Base-by-base conservation (phyloP, 768 basidiomycete species). In the Galerina marginata region DNA sequence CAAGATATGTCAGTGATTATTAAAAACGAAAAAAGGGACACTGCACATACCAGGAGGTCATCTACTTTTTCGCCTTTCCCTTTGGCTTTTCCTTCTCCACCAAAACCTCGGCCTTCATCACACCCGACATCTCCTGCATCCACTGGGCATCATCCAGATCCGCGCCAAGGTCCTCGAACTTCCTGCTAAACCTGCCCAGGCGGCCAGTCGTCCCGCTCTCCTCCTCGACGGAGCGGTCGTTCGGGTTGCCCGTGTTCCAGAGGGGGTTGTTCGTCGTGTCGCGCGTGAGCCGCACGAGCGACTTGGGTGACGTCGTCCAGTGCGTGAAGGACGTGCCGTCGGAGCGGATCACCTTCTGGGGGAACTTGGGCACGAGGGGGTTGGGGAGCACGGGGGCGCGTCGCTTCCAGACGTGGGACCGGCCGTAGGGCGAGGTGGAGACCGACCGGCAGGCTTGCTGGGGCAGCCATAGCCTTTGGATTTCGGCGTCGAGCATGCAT, bases 251-350 rank as follows among this genome's bases (percentile, higher is more conserved):
- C 2, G 90, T 85, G 69, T 92, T 91, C 90, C 91, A 97, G 6
- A 93, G 74, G 1, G 95, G 92, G 67, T 95, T 89, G 72, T 95
- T 97, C 14, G 91, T 92, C 51, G 92, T 88, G 68, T 96, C 95
- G 43, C 94, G 87, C 16, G 94, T 92, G 48, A 96, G 80, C 39
- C 88, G 85, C 47, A 93, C 83, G 39, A 85, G 73, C 3, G 90
- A 88, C 6, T 87, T 88, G 0, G 95, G 95, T 0, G 94, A 93
- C 1, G 95, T 96, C 11, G 91, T 93, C 84, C 90, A 91, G 66
- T 95, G 92, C 4, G 85, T 87, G 72, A 93, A 94, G 1, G 91
- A 92, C 26, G 92, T 90, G 10, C 95, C 95, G 76, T 96, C 95
- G 0, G 93, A 88, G 65, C 92, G 88, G 58, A 93, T 83, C 61